Conservation (phyloP, 352 stramenopile species). For the Pilasporangium apinafurcum region DNA sequence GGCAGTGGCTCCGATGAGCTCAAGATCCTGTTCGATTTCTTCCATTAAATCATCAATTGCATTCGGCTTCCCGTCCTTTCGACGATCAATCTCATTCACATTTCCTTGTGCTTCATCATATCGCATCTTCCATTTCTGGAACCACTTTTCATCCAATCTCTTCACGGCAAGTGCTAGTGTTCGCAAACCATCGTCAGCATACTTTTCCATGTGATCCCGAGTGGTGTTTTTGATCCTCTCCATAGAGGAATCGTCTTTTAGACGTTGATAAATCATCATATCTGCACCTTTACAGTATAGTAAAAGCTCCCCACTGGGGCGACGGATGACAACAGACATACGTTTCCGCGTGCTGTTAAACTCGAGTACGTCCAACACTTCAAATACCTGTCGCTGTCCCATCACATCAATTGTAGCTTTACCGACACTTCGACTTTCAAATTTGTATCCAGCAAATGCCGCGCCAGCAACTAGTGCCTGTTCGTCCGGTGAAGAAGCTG, state of each 20-base stretch:
- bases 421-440: slow-evolving; percentile 51
- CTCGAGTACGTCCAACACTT: slow-evolving; percentile 68
- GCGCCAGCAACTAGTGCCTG: slow-evolving; percentile 76
- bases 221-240: slow-evolving; percentile 49
- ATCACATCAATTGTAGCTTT: slow-evolving; percentile 38
- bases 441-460: slow-evolving; percentile 62
- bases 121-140: slow-evolving; percentile 62
- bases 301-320: slow-evolving; percentile 41
- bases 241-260: slow-evolving; percentile 44
- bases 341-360: slow-evolving; percentile 77
- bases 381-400: slow-evolving; percentile 40
- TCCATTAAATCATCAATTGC: slow-evolving; percentile 73
- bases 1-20: slow-evolving; percentile 84
- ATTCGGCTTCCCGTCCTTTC: slow-evolving; percentile 76
- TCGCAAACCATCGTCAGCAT: slow-evolving; percentile 78
- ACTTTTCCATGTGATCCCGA: slow-evolving; percentile 76
- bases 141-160: slow-evolving; percentile 56
- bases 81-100: slow-evolving; percentile 66
- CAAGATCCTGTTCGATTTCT: slow-evolving; percentile 74
- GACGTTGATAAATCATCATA: slow-evolving; percentile 87
- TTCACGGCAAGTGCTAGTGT: slow-evolving; percentile 80
- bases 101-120: slow-evolving; percentile 69
- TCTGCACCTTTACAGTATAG: slow-evolving; percentile 90
- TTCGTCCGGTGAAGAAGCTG: slow-evolving; percentile 80
- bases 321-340: slow-evolving; percentile 68